Base-by-base conservation (phyloP, 352 stramenopile species). In the Globisporangium camurandrum region DNA sequence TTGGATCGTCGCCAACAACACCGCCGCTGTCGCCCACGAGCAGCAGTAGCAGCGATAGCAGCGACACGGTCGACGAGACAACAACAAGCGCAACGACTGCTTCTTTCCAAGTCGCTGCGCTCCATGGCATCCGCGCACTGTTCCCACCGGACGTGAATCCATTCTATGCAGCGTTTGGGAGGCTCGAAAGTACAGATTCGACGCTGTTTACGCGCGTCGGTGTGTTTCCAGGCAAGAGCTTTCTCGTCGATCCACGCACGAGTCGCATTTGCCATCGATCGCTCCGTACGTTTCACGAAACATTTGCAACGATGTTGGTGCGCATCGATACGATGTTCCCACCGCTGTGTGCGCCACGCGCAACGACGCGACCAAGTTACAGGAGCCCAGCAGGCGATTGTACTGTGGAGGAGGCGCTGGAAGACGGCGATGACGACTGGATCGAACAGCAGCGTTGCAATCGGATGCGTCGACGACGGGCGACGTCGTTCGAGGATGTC, bases 281-380 rank as follows among this genome's bases (percentile, higher is more conserved):
- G 27, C 70, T 88, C 43, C 67, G 76, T 60, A 76, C 71, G 17
- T 87, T 75, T 49, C 61, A 74, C 20, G 71, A 86, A 46, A 88
- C 81, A 26, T 93, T 86, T 56, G 65, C 55, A 20, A 86, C 68
- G 45, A 53, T 93, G 22, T 17, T 82, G 4, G 61, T 62, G 22
- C 65, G 79, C 12, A 57, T 84, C 45, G 78, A 90, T 41, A 69
- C 65, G 37, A 90, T 93, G 75, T 93, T 93, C 54, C 81, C 81
- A 4, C 75, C 72, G 23, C 71, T 86, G 47, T 82, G 72, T 44
- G 77, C 72, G 8, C 66, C 61, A 11, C n/a, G n/a, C n/a, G n/a
- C n/a, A n/a, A n/a, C n/a, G n/a, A n/a, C n/a, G n/a, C n/a, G n/a
- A n/a, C n/a, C n/a, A n/a, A n/a, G n/a, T n/a, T n/a, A n/a, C n/a